Evolutionary conservation across 192 early-diverging fungal species (phyloP).

Genomic region (Pilobolus umbonatus): DNA sequence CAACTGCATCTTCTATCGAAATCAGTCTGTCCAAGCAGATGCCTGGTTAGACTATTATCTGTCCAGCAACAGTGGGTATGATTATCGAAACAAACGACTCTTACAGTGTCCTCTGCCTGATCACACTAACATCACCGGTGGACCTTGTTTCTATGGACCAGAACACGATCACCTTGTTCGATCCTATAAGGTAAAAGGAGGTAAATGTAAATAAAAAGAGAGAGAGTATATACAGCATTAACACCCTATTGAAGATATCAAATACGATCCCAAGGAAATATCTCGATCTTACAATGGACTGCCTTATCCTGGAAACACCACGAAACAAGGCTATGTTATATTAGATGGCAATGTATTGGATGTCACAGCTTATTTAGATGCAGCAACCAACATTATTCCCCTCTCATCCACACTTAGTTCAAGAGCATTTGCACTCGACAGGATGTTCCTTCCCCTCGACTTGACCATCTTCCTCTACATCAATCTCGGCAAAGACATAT

Average conservation of each 20-base stretch:
- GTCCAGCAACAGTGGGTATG: conserved; percentile 22
- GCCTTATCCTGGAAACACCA: conserved; percentile 3
- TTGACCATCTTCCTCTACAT: conserved; percentile 27
- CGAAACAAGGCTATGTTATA: conserved; percentile 23
- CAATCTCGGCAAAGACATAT: conserved; percentile 32
- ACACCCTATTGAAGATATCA: conserved; percentile 31
- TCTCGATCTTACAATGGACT: conserved; percentile 12
- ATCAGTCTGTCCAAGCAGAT: conserved; percentile 11
- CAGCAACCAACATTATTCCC: conserved; percentile 22
- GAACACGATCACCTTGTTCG: not conserved
- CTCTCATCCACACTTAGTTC: conserved; percentile 19
- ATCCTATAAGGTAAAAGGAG: conserved; percentile 27
- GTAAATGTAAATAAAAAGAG: too few relatives aligned
- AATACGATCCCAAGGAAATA: conserved; percentile 17
- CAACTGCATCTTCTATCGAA: conserved; percentile 16
- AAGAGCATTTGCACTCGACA: conserved; percentile 25
- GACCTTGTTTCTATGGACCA: conserved; percentile 24
- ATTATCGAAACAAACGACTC: conserved; percentile 4
- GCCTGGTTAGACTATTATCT: conserved; percentile 28
- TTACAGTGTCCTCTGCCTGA: conserved; percentile 21
- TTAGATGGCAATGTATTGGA: conserved; percentile 33
- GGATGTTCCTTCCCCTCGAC: conserved; percentile 33
- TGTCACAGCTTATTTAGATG: conserved; percentile 32
- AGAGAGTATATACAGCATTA: too few relatives aligned
- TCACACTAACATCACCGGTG: conserved; percentile 23